Evolutionary conservation across 2,329 filamentous ascomycete species (phyloP), one percentile per base, ranked within the genome.

Genomic region (Trichoderma simmonsii): DNA sequence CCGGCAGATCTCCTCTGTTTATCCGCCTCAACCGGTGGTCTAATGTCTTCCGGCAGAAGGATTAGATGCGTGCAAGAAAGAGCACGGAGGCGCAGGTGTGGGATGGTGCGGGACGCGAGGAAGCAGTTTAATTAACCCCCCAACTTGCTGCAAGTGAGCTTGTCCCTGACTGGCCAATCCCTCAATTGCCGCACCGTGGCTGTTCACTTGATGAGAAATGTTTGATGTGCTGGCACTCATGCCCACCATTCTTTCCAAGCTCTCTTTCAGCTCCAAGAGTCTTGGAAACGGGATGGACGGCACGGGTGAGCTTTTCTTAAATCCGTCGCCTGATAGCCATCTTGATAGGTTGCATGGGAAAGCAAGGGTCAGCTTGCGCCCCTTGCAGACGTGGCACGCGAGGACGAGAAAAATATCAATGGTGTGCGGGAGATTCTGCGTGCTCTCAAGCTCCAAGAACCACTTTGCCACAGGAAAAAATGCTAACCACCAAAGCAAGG

Each of bases 291-390:
- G 65, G 65, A 69, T 56, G 64, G 32, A 15, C 48, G 63, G 48
- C 63, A 56, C n/a, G 28, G 32, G 48, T 21, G 32, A 56, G 30
- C 62, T 65, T 15, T 65, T n/a, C 30, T 36, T 21, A 30, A 59
- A 21, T 32, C 24, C 24, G 30, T 30, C 36, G 36, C 36, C 18
- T n/a, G 26, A 24, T 66, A 8, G 7, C 34, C 30, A 32, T 51
- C 30, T 26, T 36, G 21, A 28, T 39, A 36, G 36, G 56, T 30
- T 57, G 78, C 70, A 30, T 61, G 78, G 77, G 30, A 43, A 51
- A 66, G 54, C 56, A 71, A 57, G 63, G 70, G 30, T 71, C 65
- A 57, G 39, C n/a, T 48, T 39, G 57, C 30, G 63, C 67, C 48
- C 63, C 70, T 68, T 71, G 70, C 70, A 71, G 63, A 54, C 26